Evolutionary conservation across 192 early-diverging fungal genomes (phyloP).

Genomic region (Coemansia sp.): DNA sequence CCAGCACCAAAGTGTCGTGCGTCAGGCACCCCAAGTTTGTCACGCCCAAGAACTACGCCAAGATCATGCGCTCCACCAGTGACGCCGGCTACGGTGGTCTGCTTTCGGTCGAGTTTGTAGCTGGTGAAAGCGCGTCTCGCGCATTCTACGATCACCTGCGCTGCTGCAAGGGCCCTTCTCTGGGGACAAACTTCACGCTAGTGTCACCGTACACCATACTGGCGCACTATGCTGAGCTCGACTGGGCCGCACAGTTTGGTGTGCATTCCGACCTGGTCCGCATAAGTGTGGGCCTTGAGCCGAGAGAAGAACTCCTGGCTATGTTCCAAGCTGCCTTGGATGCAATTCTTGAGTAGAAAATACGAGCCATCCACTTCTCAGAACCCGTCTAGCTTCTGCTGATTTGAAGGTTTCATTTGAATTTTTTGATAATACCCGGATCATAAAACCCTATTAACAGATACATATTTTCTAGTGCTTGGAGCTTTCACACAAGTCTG

Average conservation of each 20-base stretch:
- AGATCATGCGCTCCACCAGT: conserved; percentile 52
- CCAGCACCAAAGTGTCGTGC: conserved; percentile 67
- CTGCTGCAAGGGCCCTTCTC: conserved; percentile 89
- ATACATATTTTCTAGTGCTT: no score
- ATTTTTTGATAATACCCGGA: no score
- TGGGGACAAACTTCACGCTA: conserved; percentile 97
- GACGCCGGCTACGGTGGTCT: conserved; percentile 85
- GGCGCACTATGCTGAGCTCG: conserved; percentile 92
- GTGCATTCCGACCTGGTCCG: conserved; percentile 76
- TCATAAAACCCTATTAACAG: no score
- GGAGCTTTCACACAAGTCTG: no score
- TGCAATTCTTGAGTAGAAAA: no score
- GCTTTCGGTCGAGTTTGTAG: conserved; percentile 75
- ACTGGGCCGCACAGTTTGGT: conserved; percentile 86
- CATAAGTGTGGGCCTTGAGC: conserved; percentile 89
- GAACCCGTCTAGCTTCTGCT: background rate
- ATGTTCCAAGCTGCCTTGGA: conserved; percentile 76
- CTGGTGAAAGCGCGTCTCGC: conserved; percentile 53
- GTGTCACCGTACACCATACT: conserved; percentile 92
- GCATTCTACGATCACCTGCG: conserved; percentile 79
- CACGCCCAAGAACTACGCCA: conserved; percentile 66
- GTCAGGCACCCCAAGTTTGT: conserved; percentile 88
- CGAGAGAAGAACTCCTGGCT: conserved; percentile 62
- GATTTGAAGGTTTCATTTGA: background rate
- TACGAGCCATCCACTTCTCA: background rate